phyloP scores from a whole-genome alignment of 2,329 filamentous ascomycete genomes.

The Phyllosticta paracitricarpa region DNA sequence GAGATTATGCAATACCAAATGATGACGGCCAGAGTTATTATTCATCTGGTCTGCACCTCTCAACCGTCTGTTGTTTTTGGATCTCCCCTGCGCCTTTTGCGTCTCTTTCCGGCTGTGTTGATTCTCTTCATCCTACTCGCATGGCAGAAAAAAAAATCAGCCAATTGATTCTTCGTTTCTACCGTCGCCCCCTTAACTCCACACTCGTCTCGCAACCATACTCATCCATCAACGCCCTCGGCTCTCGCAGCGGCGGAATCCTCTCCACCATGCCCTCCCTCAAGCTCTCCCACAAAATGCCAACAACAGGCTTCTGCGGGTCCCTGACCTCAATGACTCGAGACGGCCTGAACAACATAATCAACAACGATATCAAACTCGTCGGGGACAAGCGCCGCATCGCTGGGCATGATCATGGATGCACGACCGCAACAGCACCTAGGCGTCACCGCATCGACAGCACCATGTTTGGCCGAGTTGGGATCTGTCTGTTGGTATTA shows the following conservation, averaged over 20 bases:
- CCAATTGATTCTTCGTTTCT: no score
- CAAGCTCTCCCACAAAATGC: constrained; percentile 31
- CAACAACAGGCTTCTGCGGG: constrained; percentile 25
- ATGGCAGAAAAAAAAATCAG: no score
- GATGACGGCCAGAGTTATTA: background rate
- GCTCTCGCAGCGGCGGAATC: constrained; percentile 28
- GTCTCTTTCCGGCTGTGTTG: no score
- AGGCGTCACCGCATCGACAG: constrained; percentile 18
- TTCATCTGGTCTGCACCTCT: no score
- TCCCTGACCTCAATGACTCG: constrained; percentile 19
- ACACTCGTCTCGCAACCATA: constrained; percentile 25
- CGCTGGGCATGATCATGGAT: constrained; percentile 31
- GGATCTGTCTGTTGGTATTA: constrained; percentile 6
- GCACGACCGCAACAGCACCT: constrained; percentile 27
- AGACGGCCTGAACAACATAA: constrained; percentile 29
- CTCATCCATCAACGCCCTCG: constrained; percentile 23
- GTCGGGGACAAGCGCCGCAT: constrained; percentile 22
- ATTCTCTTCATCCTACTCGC: no score
- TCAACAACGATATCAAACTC: constrained; percentile 34
- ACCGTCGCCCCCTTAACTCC: constrained; percentile 7
- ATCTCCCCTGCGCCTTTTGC: no score
- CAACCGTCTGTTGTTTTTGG: no score
- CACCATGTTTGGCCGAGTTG: constrained; percentile 24
- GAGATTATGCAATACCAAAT: background rate
- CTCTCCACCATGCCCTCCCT: constrained; percentile 27